Conservation (phyloP, 2,329 filamentous ascomycete species). For the Cordyceps fumosorosea region DNA sequence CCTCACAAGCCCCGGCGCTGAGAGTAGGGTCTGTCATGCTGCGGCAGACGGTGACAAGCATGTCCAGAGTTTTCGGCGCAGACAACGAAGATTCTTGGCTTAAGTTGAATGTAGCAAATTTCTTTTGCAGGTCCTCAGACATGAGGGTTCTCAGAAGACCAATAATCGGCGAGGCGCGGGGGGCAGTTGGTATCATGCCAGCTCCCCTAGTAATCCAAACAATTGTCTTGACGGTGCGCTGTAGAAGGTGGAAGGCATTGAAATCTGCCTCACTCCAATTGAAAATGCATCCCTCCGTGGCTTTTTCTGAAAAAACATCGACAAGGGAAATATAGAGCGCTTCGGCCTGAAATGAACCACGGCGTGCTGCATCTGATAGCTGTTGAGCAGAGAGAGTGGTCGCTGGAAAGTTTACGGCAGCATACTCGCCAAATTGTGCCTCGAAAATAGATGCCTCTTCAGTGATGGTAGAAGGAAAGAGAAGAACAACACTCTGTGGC, state of each 20-base stretch:
- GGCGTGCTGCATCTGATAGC: background rate
- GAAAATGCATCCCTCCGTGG: slow-evolving; percentile 26
- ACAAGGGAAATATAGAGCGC: slow-evolving; percentile 36
- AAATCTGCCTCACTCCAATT: slow-evolving; percentile 35
- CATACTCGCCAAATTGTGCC: background rate
- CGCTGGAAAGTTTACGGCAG: background rate
- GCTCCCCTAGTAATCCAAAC: slow-evolving; percentile 43
- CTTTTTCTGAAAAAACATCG: slow-evolving; percentile 29
- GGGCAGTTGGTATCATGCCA: slow-evolving; percentile 28
- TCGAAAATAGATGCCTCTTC: background rate
- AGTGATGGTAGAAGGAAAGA: background rate
- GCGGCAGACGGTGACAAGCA: slow-evolving; percentile 23
- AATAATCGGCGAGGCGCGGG: slow-evolving; percentile 34
- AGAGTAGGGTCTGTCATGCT: slow-evolving; percentile 17
- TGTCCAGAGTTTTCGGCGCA: slow-evolving; percentile 11
- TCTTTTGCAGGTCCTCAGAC: slow-evolving; percentile 41
- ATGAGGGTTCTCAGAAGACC: slow-evolving; percentile 41
- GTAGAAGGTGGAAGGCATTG: slow-evolving; percentile 32
- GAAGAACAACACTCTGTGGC: background rate
- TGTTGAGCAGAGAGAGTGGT: background rate
- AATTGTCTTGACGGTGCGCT: slow-evolving; percentile 30
- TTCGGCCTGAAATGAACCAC: background rate
- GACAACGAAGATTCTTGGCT: slow-evolving; percentile 18
- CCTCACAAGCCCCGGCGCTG: slow-evolving; percentile 24
- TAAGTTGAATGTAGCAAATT: slow-evolving; percentile 39